A percentile compares a stretch with the other conserved stretches of the same genome.
Conservation (phyloP, 1,139 yeast species). For the Candida tropicalis region DNA sequence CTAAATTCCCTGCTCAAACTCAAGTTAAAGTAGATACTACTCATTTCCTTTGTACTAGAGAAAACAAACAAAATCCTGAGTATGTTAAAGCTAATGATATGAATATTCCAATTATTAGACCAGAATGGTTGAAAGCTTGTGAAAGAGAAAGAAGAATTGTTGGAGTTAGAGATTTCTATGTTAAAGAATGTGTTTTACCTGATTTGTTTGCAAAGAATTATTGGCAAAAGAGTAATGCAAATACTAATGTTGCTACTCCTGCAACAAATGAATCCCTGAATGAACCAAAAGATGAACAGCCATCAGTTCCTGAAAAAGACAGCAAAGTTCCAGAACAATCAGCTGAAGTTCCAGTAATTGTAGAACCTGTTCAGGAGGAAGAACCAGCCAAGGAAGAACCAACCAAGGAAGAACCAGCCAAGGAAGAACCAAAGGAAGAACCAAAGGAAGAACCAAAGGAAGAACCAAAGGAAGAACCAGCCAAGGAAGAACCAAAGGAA, state of each 20-base stretch:
- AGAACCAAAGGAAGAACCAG: constrained; percentile 11
- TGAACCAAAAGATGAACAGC: constrained; percentile 1
- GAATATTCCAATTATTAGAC: constrained; percentile 93
- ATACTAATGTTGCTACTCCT: not conserved
- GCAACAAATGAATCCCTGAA: constrained; percentile 1
- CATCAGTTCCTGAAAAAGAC: constrained; percentile 8
- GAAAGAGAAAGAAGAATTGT: constrained; percentile 86
- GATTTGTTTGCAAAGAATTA: constrained; percentile 48
- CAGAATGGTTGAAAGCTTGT: constrained; percentile 97
- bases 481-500: constrained; percentile 20
- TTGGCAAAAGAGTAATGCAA: constrained; percentile 29
- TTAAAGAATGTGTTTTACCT: constrained; percentile 53
- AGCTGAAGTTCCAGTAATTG: constrained; percentile 13
- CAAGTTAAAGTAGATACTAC: constrained; percentile 89
- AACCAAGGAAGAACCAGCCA: constrained; percentile 7
- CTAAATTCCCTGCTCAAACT: constrained; percentile 64
- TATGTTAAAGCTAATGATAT: constrained; percentile 78
- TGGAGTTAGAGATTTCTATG: constrained; percentile 86
- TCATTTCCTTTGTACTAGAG: constrained; percentile 80
- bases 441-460: constrained; percentile 6
- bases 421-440: constrained; percentile 21
- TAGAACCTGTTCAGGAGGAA: constrained; percentile 16
- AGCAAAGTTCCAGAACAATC: not conserved
- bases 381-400: constrained; percentile 11
- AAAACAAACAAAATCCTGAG: constrained; percentile 59